Base-by-base conservation (phyloP, 805 yeast genomes). In the Torulaspora gathmanii region DNA sequence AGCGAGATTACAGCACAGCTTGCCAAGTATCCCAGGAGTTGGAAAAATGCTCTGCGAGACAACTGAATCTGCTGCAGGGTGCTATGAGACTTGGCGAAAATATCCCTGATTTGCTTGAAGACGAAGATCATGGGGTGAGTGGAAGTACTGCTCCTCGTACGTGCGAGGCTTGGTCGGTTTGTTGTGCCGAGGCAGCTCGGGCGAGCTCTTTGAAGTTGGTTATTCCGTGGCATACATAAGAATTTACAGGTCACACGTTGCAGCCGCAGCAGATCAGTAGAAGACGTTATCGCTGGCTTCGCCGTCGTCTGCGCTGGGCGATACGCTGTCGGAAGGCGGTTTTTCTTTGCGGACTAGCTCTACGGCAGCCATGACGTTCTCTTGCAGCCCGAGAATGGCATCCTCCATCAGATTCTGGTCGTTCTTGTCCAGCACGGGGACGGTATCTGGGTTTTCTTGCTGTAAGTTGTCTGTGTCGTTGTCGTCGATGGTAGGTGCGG, bases 41-140 rank as follows among this genome's bases (percentile, higher is more conserved):
- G 61, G 52, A 65, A 61, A 40, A 65, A 65, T 3, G 70, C 69
- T 23, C 57, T 53, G 23, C 67, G 54, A 4, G 68, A 63, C 15
- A 64, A 49, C 20, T 49, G 40, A 4, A 61, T 57, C 45, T 63
- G 65, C 37, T 61, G 64, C 13, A 45, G 33, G 4, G 59, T 56
- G 11, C 61, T 51, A 42, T 65, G 60, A 8, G 63, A 63, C 27
- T 56, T 54, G n/a, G 56, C 56, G 42, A 65, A 65, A 6, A 63
- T 62, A n/a, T 57, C 59, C 35, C 65, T 51, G 17, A 65, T 56
- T 41, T 65, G 70, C 30, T 55, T 57, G 44, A 63, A 58, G 34
- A 60, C 51, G 36, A 58, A 54, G 12, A 55, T 36, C 62, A 63
- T 60, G 23, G 26, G 26, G 12, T 6, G 25, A 8, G 10, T 17